Evolutionary conservation across 2,329 filamentous ascomycete genomes (phyloP).

Genomic region (Parastagonospora avenae): DNA sequence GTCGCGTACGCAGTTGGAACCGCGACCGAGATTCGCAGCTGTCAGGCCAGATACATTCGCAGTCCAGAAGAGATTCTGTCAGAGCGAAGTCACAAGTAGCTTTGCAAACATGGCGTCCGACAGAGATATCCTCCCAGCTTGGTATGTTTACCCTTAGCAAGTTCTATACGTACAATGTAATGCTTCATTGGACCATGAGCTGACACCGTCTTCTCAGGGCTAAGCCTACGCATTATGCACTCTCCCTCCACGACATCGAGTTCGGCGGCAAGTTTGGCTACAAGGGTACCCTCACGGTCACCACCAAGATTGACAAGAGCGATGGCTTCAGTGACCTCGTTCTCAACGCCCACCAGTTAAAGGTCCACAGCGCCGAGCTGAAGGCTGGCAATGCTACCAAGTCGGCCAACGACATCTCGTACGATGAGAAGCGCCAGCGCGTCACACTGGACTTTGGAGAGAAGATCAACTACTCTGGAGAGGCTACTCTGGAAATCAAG

Average conservation of each 20-base stretch:
- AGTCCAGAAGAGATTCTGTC: constrained; percentile 36
- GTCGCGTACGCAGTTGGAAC: constrained; percentile 20
- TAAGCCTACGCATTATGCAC: constrained; percentile 83
- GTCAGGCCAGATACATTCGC: constrained; percentile 15
- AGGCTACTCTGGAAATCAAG: constrained; percentile 70
- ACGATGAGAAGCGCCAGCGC: constrained; percentile 84
- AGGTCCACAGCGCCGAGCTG: constrained; percentile 71
- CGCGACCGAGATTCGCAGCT: constrained; percentile 18
- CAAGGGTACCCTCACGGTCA: constrained; percentile 83
- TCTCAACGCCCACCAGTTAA: constrained; percentile 84
- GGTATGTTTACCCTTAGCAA: constrained; percentile 36
- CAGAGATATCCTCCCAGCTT: constrained; percentile 52
- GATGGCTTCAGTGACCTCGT: constrained; percentile 71
- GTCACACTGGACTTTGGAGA: constrained; percentile 77
- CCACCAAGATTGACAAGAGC: constrained; percentile 71
- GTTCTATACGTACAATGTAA: neutral
- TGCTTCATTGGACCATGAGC: neutral
- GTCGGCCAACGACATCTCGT: constrained; percentile 70
- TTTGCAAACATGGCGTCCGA: constrained; percentile 52
- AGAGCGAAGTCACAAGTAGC: constrained; percentile 37
- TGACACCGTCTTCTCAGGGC: constrained; percentile 56
- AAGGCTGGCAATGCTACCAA: constrained; percentile 61
- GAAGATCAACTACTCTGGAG: constrained; percentile 69
- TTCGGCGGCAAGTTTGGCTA: constrained; percentile 75
- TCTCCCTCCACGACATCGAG: constrained; percentile 82